phyloP scores from a whole-genome alignment of 78 protist species.

The Emiliania huxleyi region DNA sequence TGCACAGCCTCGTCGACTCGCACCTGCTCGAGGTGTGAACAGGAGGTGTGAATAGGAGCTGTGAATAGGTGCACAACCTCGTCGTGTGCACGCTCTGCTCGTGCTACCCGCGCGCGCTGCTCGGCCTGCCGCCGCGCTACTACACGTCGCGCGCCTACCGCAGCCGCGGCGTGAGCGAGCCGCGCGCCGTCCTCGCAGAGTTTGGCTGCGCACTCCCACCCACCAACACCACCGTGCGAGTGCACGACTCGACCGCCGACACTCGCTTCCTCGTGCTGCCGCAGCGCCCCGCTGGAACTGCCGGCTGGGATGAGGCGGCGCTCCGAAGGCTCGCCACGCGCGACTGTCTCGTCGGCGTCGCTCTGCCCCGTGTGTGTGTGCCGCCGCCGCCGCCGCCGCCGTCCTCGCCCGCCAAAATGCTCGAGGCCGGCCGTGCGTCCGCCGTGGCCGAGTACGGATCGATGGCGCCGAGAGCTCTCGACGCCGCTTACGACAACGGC shows the following conservation, averaged over 20 bases:
- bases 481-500: no score
- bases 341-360: constrained; percentile 56
- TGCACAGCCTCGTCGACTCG: not conserved
- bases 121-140: constrained; percentile 65
- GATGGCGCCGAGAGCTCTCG: no score
- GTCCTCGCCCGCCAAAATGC: no score
- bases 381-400: no score
- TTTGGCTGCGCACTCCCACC: constrained; percentile 52
- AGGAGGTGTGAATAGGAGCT: no score
- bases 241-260: constrained; percentile 68
- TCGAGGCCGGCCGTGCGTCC: no score
- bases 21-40: no score
- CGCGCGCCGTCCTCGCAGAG: constrained; percentile 49
- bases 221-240: not conserved
- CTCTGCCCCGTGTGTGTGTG: no score
- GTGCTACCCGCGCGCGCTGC: constrained; percentile 55
- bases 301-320: constrained; percentile 13
- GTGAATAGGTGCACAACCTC: constrained; percentile 36
- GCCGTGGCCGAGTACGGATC: no score
- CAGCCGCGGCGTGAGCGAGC: constrained; percentile 51
- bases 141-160: constrained; percentile 50
- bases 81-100: constrained; percentile 65
- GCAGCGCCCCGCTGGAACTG: constrained; percentile 54
- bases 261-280: constrained; percentile 62
- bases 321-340: constrained; percentile 44